Evolutionary conservation across 805 yeast genomes (phyloP).

Genomic region (Metschnikowia drakensbergensis): DNA sequence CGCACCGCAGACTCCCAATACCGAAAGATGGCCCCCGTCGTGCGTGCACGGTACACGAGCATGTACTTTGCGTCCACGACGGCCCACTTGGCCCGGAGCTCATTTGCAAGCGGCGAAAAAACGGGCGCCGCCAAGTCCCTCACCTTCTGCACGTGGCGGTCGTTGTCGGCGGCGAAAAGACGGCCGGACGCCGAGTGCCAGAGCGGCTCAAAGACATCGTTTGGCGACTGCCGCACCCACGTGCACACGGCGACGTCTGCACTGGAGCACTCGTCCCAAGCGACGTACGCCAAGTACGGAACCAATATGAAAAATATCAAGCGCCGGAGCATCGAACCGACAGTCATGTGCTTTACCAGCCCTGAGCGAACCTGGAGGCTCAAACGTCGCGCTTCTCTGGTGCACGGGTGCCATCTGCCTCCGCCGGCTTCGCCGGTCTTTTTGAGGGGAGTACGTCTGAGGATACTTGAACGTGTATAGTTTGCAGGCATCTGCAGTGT

Average conservation of each 20-base stretch:
- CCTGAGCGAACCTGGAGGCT: neutral
- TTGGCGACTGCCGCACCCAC: neutral
- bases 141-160: slow-evolving; percentile 2
- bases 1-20: neutral
- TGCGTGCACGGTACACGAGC: slow-evolving; percentile 5
- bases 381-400: neutral
- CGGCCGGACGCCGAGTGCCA: neutral
- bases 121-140: slow-evolving; percentile 2
- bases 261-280: slow-evolving; percentile 10
- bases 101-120: neutral
- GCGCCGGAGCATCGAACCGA: slow-evolving; percentile 1
- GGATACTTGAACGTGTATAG: too few relatives aligned
- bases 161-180: slow-evolving; percentile 5
- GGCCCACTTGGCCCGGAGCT: neutral
- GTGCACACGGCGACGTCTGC: neutral
- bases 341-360: neutral
- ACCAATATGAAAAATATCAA: slow-evolving; percentile 1
- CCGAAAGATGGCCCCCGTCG: neutral
- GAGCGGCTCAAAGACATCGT: neutral
- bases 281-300: slow-evolving; percentile 12
- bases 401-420: neutral
- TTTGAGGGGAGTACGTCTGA: too few relatives aligned
- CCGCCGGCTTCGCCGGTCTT: too few relatives aligned
- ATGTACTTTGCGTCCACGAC: slow-evolving; percentile 5
- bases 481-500: too few relatives aligned